These are phyloP conservation scores for Populus hybrid DNA, from an alignment of 441 rosid genomes.

Conservation along the genomic window DNA sequence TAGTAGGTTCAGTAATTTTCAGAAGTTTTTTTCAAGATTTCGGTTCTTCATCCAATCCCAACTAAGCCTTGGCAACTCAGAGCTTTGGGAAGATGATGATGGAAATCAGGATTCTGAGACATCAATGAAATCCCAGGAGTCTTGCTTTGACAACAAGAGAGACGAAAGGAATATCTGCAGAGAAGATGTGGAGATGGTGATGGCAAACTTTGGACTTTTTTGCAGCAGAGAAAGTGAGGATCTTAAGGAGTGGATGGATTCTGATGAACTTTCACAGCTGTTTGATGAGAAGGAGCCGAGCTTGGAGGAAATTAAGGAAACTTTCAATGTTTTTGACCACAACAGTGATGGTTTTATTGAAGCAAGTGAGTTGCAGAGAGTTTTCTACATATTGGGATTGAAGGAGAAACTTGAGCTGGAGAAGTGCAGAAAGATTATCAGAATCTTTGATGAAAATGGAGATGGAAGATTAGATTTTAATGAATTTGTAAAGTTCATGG, in stretches of 20 bases:
- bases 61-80: slow-evolving; percentile 6
- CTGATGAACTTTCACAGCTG: slow-evolving; percentile 35
- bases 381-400: slow-evolving; percentile 40
- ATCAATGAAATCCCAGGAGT: slow-evolving; percentile 3
- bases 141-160: not conserved
- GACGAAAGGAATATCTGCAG: slow-evolving; percentile 20
- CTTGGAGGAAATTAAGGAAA: slow-evolving; percentile 49
- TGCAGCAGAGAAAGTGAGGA: slow-evolving; percentile 33
- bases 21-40: slow-evolving; percentile 20
- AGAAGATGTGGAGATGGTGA: slow-evolving; percentile 55
- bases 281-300: slow-evolving; percentile 58
- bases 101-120: slow-evolving; percentile 14
- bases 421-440: slow-evolving; percentile 50
- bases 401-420: slow-evolving; percentile 32
- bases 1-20: not conserved
- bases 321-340: slow-evolving; percentile 58
- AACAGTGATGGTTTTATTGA: slow-evolving; percentile 62
- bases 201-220: slow-evolving; percentile 46
- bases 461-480: slow-evolving; percentile 51
- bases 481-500: slow-evolving; percentile 57
- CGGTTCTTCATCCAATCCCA: slow-evolving; percentile 27
- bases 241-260: slow-evolving; percentile 26
- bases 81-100: slow-evolving; percentile 16
- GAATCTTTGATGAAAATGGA: slow-evolving; percentile 33
- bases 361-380: slow-evolving; percentile 55